These are phyloP conservation scores for Senecio squalidus DNA, from an alignment of 140 eudicot genomes.

Conservation along the genomic window DNA sequence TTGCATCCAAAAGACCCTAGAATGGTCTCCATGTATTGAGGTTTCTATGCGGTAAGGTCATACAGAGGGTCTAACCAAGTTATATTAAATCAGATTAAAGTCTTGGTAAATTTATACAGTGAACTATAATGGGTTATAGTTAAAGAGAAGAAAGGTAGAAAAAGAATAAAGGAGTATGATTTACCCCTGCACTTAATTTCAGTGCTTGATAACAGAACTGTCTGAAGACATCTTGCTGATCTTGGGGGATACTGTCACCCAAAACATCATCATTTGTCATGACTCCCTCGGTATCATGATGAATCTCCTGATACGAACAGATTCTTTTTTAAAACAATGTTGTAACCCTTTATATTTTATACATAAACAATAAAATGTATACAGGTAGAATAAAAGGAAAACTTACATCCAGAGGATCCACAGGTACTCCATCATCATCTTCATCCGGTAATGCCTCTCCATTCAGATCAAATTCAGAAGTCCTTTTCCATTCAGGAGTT, in stretches of 20 bases:
- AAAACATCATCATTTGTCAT: slow-evolving; percentile 90
- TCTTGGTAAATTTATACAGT: no score
- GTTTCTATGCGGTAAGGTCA: no score
- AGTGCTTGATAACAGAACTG: slow-evolving; percentile 75
- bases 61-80: no score
- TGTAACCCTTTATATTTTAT: background rate
- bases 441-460: slow-evolving; percentile 80
- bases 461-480: slow-evolving; percentile 85
- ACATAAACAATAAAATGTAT: background rate
- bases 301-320: slow-evolving; percentile 43
- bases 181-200: slow-evolving; percentile 62
- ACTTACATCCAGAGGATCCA: slow-evolving; percentile 44
- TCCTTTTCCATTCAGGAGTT: slow-evolving; percentile 93
- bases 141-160: background rate
- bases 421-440: slow-evolving; percentile 57
- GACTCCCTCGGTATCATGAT: slow-evolving; percentile 39
- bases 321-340: background rate
- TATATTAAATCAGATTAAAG: no score
- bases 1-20: no score
- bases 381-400: background rate
- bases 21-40: no score
- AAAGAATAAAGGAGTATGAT: slow-evolving; percentile 1
- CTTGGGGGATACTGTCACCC: slow-evolving; percentile 85
- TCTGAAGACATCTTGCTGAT: slow-evolving; percentile 60
- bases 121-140: no score